Conservation (phyloP, 2,329 filamentous ascomycete genomes). For the Nothophaeocryptopus gaeumannii region DNA sequence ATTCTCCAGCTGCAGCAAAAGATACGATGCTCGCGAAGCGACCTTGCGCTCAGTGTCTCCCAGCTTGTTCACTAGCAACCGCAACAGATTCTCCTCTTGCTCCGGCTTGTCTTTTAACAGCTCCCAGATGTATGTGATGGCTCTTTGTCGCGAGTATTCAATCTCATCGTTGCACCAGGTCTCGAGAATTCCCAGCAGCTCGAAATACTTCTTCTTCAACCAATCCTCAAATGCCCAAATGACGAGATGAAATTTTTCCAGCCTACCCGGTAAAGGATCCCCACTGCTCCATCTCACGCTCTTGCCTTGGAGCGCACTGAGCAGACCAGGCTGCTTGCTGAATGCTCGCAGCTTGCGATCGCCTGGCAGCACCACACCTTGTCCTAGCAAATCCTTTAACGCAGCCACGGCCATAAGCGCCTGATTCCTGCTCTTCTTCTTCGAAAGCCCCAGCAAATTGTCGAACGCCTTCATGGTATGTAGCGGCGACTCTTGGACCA, state of each 20-base stretch:
- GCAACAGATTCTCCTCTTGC: constrained; percentile 89
- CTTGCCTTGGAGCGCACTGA: constrained; percentile 65
- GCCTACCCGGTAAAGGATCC: constrained; percentile 68
- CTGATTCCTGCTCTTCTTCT: constrained; percentile 89
- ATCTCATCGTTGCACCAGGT: constrained; percentile 94
- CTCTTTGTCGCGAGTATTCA: constrained; percentile 82
- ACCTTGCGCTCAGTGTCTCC: constrained; percentile 96
- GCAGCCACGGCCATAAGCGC: constrained; percentile 90
- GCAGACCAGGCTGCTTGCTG: constrained; percentile 71
- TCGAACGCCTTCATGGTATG: constrained; percentile 91
- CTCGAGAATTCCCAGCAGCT: constrained; percentile 86
- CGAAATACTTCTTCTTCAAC: constrained; percentile 91
- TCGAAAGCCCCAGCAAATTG: constrained; percentile 75
- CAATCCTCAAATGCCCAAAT: constrained; percentile 93
- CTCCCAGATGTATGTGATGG: constrained; percentile 87
- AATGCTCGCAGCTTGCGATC: constrained; percentile 81
- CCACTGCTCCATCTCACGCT: constrained; percentile 63
- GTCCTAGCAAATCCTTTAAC: constrained; percentile 88
- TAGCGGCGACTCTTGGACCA: constrained; percentile 91
- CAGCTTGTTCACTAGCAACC: constrained; percentile 91
- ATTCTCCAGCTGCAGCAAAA: constrained; percentile 85
- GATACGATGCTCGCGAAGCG: constrained; percentile 85
- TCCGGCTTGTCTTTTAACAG: constrained; percentile 93
- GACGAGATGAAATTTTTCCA: constrained; percentile 76
- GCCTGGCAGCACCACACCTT: constrained; percentile 77